Evolutionary conservation across 805 yeast species (phyloP).

Genomic region (Metschnikowia hibisci): DNA sequence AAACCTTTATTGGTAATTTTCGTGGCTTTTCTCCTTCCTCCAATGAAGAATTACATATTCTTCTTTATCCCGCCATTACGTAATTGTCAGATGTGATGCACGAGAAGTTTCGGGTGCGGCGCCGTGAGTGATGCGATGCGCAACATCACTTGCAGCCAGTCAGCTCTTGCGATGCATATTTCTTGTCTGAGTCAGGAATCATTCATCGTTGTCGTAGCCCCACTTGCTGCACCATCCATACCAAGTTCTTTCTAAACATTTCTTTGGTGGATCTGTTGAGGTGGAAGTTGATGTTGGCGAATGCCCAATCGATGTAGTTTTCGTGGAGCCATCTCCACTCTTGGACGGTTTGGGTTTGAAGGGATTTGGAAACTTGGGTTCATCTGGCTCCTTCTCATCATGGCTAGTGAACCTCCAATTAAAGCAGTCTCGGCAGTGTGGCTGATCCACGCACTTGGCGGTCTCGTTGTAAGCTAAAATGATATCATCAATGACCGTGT

Average conservation of each 20-base stretch:
- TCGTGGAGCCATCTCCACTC: slow-evolving; percentile 2
- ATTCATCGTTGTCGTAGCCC: slow-evolving; percentile 30
- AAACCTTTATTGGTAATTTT: no score
- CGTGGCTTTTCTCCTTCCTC: no score
- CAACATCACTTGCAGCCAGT: neutral
- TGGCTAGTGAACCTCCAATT: slow-evolving; percentile 76
- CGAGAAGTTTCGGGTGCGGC: slow-evolving; percentile 4
- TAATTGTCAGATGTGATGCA: slow-evolving; percentile 2
- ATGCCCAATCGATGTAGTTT: neutral
- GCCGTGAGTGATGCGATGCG: slow-evolving; percentile 1
- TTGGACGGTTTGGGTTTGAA: slow-evolving; percentile 24
- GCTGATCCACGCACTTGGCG: slow-evolving; percentile 67
- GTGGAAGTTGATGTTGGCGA: slow-evolving; percentile 6
- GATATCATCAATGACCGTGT: slow-evolving; percentile 82
- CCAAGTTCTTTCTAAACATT: slow-evolving; percentile 59
- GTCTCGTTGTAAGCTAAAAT: slow-evolving; percentile 69
- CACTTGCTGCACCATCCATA: slow-evolving; percentile 60
- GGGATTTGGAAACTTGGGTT: slow-evolving; percentile 37
- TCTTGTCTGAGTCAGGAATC: neutral
- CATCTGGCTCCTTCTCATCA: slow-evolving; percentile 37
- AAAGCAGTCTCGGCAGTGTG: slow-evolving; percentile 86
- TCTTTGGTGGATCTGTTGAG: slow-evolving; percentile 31
- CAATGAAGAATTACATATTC: no score
- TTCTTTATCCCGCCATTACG: neutral
- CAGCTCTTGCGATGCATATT: neutral